Percentiles rank a stretch among this genome's conserved stretches.
These are phyloP conservation scores for Elaphomyces granulatus DNA, from an alignment of 495 filamentous ascomycete species.

Conservation along the genomic window DNA sequence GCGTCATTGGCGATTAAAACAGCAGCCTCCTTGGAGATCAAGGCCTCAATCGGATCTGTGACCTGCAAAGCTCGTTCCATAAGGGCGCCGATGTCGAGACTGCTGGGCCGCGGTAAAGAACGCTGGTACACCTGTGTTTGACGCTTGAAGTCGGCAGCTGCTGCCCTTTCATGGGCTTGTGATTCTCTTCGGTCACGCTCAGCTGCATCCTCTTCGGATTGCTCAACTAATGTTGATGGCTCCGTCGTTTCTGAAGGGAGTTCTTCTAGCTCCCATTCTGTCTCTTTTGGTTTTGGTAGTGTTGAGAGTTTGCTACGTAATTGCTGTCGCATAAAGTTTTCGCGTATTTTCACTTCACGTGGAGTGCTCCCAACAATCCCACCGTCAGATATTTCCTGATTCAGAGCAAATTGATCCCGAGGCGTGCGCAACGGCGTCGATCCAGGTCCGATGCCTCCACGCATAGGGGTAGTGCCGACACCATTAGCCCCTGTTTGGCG, in stretches of 20 bases:
- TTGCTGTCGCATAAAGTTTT: constrained; percentile 54
- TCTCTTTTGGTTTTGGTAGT: constrained; percentile 81
- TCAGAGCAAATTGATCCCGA: constrained; percentile 77
- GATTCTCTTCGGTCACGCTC: constrained; percentile 60
- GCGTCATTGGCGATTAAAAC: constrained; percentile 72
- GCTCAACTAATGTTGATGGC: constrained; percentile 33
- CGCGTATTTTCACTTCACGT: constrained; percentile 57
- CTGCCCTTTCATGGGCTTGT: constrained; percentile 52
- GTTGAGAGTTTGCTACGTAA: constrained; percentile 57
- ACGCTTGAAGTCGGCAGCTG: constrained; percentile 62
- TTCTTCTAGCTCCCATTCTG: constrained; percentile 76
- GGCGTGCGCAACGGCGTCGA: constrained; percentile 87
- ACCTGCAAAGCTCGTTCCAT: constrained; percentile 42
- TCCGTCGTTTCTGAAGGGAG: constrained; percentile 74
- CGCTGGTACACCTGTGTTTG: constrained; percentile 83
- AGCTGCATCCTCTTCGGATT: constrained; percentile 70
- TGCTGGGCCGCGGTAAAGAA: constrained; percentile 60
- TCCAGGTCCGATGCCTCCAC: constrained; percentile 41
- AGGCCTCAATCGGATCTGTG: constrained; percentile 38
- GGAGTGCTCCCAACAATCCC: constrained; percentile 63
- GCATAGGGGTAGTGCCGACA: constrained; percentile 57
- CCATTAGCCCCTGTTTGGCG: constrained; percentile 53
- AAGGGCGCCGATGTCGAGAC: constrained; percentile 56
- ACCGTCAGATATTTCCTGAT: constrained; percentile 43
- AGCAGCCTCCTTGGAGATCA: constrained; percentile 63